phyloP scores from a whole-genome alignment of 768 basidiomycete species.

The Boletus sp. region DNA sequence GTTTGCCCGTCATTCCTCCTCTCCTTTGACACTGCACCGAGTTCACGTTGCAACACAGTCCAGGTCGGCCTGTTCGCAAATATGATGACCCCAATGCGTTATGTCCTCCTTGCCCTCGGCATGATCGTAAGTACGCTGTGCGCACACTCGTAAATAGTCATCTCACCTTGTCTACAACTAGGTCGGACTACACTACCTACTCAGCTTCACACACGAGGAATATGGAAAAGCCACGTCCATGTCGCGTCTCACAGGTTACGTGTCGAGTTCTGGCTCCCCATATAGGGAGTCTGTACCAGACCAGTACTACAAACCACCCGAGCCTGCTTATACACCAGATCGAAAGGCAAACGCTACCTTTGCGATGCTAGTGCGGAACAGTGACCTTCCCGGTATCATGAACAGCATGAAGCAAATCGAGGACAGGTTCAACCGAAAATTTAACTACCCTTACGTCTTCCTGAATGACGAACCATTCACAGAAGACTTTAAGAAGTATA shows the following conservation, averaged over 20 bases:
- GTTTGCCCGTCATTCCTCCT: not conserved
- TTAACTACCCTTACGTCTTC: constrained; percentile 84
- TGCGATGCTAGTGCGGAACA: constrained; percentile 74
- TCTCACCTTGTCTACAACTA: constrained; percentile 17
- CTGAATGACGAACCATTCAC: constrained; percentile 82
- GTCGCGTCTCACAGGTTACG: constrained; percentile 27
- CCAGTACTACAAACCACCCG: constrained; percentile 48
- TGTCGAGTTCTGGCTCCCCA: constrained; percentile 36
- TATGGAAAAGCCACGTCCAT: constrained; percentile 42
- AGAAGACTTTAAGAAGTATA: constrained; percentile 67
- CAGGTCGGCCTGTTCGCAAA: constrained; percentile 15
- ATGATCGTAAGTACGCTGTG: constrained; percentile 41
- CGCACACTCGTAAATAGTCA: not conserved
- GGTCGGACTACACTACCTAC: constrained; percentile 41
- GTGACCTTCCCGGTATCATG: constrained; percentile 56
- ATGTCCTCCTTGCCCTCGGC: constrained; percentile 46
- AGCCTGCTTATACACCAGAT: constrained; percentile 36
- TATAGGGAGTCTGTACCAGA: constrained; percentile 60
- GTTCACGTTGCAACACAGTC: not conserved
- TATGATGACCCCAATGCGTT: constrained; percentile 63
- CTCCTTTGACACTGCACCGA: not conserved
- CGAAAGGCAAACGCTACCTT: constrained; percentile 80
- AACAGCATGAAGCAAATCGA: constrained; percentile 74
- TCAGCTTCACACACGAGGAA: constrained; percentile 41
- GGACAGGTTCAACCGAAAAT: constrained; percentile 79